Evolutionary conservation across 495 filamentous ascomycete species (phyloP).

Genomic region (Hypoxylon lenormandii): DNA sequence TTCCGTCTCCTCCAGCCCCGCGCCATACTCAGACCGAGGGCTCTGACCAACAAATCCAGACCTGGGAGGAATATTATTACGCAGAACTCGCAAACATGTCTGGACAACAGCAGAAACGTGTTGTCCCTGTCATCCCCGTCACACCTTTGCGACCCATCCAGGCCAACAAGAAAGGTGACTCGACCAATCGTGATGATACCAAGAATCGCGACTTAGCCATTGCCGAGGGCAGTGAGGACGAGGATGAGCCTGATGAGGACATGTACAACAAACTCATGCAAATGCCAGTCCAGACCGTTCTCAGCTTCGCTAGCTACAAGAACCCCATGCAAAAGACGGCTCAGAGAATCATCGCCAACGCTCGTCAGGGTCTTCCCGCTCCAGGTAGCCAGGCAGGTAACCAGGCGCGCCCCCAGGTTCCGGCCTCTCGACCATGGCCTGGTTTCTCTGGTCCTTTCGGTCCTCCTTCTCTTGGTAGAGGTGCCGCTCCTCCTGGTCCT

Average conservation of each 20-base stretch:
- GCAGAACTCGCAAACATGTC: too few species aligned
- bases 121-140: too few species aligned
- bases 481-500: too few species aligned
- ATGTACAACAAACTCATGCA: conserved; percentile 46
- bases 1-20: not conserved
- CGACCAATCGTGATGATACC: too few species aligned
- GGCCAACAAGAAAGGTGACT: too few species aligned
- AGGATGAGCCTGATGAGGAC: conserved; percentile 33
- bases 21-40: conserved; percentile 17
- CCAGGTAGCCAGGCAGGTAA: conserved; percentile 11
- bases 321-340: conserved; percentile 62
- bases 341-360: conserved; percentile 56
- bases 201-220: not conserved
- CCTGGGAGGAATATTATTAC: too few species aligned
- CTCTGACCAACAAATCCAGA: not conserved
- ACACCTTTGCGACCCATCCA: too few species aligned
- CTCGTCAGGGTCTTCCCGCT: conserved; percentile 30
- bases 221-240: too few species aligned
- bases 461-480: too few species aligned
- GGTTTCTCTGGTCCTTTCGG: not conserved
- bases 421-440: conserved; percentile 4
- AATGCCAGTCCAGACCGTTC: conserved; percentile 57
- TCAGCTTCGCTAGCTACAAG: conserved; percentile 59
- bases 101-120: too few species aligned
- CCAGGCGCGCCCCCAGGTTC: conserved; percentile 8